Percentiles rank a stretch among this genome's conserved stretches.
phyloP scores from a whole-genome alignment of 2,329 filamentous ascomycete species.

The Trichoderma arundinaceum region DNA sequence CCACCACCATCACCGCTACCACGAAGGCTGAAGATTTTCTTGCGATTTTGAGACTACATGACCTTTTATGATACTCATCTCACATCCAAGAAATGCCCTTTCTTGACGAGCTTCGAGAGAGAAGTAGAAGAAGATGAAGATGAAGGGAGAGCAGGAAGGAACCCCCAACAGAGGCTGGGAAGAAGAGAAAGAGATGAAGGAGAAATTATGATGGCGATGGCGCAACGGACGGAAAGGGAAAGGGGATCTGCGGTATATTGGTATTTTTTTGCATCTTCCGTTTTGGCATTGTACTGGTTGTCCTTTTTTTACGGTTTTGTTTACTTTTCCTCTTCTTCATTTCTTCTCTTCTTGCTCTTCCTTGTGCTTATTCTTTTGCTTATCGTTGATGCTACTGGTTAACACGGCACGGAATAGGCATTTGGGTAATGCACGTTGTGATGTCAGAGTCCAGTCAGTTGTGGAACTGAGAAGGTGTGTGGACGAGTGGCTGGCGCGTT shows the following conservation, averaged over 20 bases:
- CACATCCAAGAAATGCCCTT: neutral
- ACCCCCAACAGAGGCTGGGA: neutral
- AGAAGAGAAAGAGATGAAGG: neutral
- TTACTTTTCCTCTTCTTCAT: conserved; percentile 23
- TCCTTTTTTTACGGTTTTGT: conserved; percentile 12
- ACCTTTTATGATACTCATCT: neutral
- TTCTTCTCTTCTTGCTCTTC: conserved; percentile 16
- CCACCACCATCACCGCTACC: conserved; percentile 5
- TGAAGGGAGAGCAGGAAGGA: neutral
- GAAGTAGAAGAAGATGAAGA: conserved; percentile 6
- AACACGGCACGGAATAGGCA: conserved; percentile 20
- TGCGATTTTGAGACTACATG: conserved; percentile 15
- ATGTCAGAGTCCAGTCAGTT: neutral
- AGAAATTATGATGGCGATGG: conserved; percentile 19
- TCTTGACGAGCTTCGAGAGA: conserved; percentile 3
- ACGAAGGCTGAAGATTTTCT: conserved; percentile 23
- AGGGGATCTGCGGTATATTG: conserved; percentile 19
- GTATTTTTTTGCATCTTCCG: conserved; percentile 3
- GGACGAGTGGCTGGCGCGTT: conserved; percentile 12
- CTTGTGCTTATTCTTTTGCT: conserved; percentile 2
- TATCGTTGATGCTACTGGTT: conserved; percentile 25
- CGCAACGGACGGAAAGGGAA: conserved; percentile 31
- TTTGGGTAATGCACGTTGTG: conserved; percentile 33
- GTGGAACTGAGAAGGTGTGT: neutral
- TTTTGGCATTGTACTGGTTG: conserved; percentile 31